These are phyloP conservation scores for Marchantia paleacea DNA, from an alignment of 225 moss, liverwort and hornwort species.

Conservation along the genomic window DNA sequence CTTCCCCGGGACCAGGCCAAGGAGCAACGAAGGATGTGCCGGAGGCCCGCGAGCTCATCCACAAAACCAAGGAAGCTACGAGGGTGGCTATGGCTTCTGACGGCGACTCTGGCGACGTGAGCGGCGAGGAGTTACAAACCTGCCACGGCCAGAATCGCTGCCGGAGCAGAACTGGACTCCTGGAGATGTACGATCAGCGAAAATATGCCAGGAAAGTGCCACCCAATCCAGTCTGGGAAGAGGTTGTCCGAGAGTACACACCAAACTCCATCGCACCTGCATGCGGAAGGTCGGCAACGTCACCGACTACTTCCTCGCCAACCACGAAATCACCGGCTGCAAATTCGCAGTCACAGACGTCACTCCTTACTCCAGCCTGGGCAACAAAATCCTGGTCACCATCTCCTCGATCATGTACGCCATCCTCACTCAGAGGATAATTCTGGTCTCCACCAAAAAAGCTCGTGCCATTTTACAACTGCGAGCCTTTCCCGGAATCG, in stretches of 20 bases:
- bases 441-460: constrained; percentile 35
- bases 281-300: constrained; percentile 42
- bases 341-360: constrained; percentile 47
- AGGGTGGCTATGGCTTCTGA: constrained; percentile 9
- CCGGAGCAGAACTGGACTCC: constrained; percentile 34
- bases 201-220: constrained; percentile 31
- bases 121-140: constrained; percentile 21
- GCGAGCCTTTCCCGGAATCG: constrained; percentile 59
- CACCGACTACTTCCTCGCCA: constrained; percentile 27
- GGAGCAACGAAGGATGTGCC: neutral
- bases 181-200: constrained; percentile 35
- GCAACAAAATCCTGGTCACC: constrained; percentile 47
- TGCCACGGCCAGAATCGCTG: constrained; percentile 49
- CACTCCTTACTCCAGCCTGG: constrained; percentile 41
- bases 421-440: constrained; percentile 51
- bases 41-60: constrained; percentile 11
- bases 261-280: constrained; percentile 49
- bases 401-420: constrained; percentile 44
- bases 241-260: constrained; percentile 48
- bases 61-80: constrained; percentile 16
- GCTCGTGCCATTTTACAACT: constrained; percentile 31
- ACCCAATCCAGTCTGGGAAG: constrained; percentile 32
- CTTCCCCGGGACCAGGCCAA: neutral
- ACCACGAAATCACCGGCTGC: constrained; percentile 38
- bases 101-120: neutral